Conservation (phyloP, 768 basidiomycete genomes). For the Chalciporus sphaerocephalus region DNA sequence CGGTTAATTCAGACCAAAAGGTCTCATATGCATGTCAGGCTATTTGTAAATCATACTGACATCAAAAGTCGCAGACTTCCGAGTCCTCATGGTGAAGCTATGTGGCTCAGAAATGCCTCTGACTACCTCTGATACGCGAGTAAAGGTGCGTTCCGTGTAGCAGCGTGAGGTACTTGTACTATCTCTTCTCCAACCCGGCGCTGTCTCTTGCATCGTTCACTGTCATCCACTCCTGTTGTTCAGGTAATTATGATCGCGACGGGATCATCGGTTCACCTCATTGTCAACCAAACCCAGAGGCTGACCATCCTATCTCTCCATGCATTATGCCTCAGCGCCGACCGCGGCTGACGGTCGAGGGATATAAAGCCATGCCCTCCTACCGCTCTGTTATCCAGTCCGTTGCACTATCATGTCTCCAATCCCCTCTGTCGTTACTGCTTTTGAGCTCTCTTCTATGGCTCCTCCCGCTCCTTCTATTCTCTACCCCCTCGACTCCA, state of each 20-base stretch:
- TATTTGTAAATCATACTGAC: too few relatives aligned
- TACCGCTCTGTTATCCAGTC: background rate
- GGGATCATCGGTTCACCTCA: background rate
- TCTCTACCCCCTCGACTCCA: background rate
- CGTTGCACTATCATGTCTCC: slow-evolving; percentile 16
- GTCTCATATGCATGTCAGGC: too few relatives aligned
- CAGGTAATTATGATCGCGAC: background rate
- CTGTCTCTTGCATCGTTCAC: background rate
- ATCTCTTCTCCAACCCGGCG: too few relatives aligned
- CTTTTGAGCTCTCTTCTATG: background rate
- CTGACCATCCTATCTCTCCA: slow-evolving; percentile 3
- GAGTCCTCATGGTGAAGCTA: too few relatives aligned
- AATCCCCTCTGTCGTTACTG: slow-evolving; percentile 11
- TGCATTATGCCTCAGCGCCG: slow-evolving; percentile 3
- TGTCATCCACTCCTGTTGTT: background rate
- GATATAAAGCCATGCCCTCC: slow-evolving; percentile 3
- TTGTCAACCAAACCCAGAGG: slow-evolving; percentile 1
- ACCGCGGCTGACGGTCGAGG: slow-evolving; percentile 4
- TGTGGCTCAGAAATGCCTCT: too few relatives aligned
- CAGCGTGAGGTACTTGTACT: too few relatives aligned
- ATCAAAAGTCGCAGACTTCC: too few relatives aligned
- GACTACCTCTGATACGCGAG: too few relatives aligned
- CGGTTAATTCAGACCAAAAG: too few relatives aligned
- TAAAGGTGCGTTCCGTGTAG: too few relatives aligned
- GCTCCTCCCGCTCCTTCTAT: slow-evolving; percentile 2